Conservation (phyloP, 371 early-diverging fungal species). For the Phascolomyces articulosus region DNA sequence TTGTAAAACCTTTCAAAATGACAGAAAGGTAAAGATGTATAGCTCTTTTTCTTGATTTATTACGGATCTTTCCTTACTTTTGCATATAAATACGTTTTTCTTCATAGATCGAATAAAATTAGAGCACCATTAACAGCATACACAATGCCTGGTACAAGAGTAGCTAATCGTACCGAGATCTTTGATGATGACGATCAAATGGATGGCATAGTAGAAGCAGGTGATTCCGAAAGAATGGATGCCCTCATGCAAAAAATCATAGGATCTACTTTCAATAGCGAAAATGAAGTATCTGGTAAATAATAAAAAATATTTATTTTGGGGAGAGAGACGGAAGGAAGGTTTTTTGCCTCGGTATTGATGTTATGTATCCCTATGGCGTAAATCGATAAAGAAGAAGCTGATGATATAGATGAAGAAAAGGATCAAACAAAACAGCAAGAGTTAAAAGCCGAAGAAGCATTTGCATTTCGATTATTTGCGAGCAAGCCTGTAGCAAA, state of each 20-base stretch:
- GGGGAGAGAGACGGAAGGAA: background rate
- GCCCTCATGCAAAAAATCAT: slow-evolving; percentile 27
- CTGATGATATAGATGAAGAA: background rate
- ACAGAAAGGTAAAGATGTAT: too few relatives aligned
- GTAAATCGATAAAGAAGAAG: slow-evolving; percentile 7
- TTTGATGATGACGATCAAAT: slow-evolving; percentile 25
- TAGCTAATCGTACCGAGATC: slow-evolving; percentile 27
- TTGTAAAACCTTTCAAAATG: too few relatives aligned
- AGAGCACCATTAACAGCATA: background rate
- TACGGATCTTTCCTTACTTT: too few relatives aligned
- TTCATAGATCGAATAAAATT: slow-evolving; percentile 5
- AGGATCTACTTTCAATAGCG: background rate
- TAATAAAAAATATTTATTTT: background rate
- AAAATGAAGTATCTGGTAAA: slow-evolving; percentile 5
- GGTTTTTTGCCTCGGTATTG: background rate
- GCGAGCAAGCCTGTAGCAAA: slow-evolving; percentile 36
- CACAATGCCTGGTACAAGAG: slow-evolving; percentile 12
- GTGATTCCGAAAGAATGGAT: slow-evolving; percentile 30
- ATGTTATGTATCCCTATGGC: too few relatives aligned
- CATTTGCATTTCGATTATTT: slow-evolving; percentile 41
- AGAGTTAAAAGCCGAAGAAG: slow-evolving; percentile 28
- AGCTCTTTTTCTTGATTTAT: background rate
- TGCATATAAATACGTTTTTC: background rate
- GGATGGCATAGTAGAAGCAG: slow-evolving; percentile 18
- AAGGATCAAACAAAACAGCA: slow-evolving; percentile 2